Conservation (phyloP, 108 stramenopile genomes). For the Stephanodiscus triporus region DNA sequence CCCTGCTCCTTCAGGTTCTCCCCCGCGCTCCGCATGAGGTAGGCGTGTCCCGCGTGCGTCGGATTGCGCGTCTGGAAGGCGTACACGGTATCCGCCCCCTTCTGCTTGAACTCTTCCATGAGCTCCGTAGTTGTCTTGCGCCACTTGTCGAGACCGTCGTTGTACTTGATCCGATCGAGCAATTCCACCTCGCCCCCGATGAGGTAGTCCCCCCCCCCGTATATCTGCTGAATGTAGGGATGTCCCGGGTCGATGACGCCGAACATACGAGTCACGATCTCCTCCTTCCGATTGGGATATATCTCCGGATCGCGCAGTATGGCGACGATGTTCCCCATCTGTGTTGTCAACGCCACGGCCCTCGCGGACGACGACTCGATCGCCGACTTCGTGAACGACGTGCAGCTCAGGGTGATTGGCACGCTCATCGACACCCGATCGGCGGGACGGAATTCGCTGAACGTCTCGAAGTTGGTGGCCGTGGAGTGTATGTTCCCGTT, state of each 20-base stretch:
- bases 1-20: constrained; percentile 89
- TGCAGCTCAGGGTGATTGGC: constrained; percentile 93
- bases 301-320: constrained; percentile 94
- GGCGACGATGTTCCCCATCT: constrained; percentile 94
- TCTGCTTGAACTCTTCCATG: constrained; percentile 89
- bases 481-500: constrained; percentile 73
- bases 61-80: constrained; percentile 99
- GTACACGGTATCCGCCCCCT: constrained; percentile 97
- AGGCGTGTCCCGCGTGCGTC: constrained; percentile 98
- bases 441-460: constrained; percentile 68
- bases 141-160: constrained; percentile 98
- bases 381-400: constrained; percentile 83
- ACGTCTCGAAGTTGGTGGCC: constrained; percentile 83
- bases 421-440: constrained; percentile 92
- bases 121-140: constrained; percentile 93
- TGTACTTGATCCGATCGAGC: constrained; percentile 94
- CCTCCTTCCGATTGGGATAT: constrained; percentile 97
- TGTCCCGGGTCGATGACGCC: constrained; percentile 97
- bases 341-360: constrained; percentile 92
- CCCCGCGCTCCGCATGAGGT: constrained; percentile 96
- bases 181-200: constrained; percentile 97
- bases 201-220: constrained; percentile 93
- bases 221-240: constrained; percentile 96
- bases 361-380: constrained; percentile 75
- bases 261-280: constrained; percentile 95